A percentile compares a stretch with the other conserved stretches of the same genome.
Conservation (phyloP, 768 basidiomycete species). For the Agrocybe praecox region DNA sequence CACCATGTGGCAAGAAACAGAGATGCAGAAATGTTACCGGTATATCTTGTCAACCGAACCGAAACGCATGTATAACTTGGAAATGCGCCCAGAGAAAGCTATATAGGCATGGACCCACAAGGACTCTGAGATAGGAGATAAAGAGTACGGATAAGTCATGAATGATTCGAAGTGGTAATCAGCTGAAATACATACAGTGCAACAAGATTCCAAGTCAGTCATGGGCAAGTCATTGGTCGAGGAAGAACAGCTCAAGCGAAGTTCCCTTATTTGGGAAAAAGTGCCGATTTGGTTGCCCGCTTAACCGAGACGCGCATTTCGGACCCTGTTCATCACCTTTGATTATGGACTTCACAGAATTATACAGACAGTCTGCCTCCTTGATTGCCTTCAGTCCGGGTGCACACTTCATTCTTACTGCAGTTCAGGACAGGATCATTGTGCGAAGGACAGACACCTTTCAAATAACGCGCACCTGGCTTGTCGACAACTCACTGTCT, state of each 20-base stretch:
- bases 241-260: neutral
- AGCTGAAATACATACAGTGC: no score
- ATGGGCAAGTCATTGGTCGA: neutral
- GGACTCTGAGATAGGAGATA: neutral
- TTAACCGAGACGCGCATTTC: neutral
- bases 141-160: no score
- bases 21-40: no score
- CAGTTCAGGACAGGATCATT: slow-evolving; percentile 77
- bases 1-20: neutral
- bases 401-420: slow-evolving; percentile 83
- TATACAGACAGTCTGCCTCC: slow-evolving; percentile 73
- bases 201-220: neutral
- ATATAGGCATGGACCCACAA: neutral
- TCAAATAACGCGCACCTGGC: slow-evolving; percentile 82
- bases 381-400: slow-evolving; percentile 86
- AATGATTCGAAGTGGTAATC: no score
- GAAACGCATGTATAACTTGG: neutral
- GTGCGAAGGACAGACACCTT: slow-evolving; percentile 85
- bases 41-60: neutral
- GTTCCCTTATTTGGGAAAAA: neutral
- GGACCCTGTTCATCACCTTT: neutral
- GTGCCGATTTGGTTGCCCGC: neutral
- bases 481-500: slow-evolving; percentile 57
- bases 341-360: slow-evolving; percentile 84
- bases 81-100: neutral